Evolutionary conservation across 2,329 filamentous ascomycete genomes (phyloP).

Genomic region (Neodidymelliopsis sp.): DNA sequence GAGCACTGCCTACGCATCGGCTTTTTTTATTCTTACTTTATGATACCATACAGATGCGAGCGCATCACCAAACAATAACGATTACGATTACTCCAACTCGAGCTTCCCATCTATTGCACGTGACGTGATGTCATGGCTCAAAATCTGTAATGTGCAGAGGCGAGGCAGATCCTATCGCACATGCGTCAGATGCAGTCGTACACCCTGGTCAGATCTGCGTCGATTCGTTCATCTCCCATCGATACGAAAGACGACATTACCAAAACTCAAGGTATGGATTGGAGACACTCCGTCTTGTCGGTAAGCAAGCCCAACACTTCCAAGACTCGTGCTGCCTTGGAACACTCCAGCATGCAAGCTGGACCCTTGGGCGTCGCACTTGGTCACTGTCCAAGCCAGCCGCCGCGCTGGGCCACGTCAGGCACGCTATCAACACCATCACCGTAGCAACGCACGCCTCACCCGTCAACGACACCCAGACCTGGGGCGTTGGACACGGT

Average conservation of each 20-base stretch:
- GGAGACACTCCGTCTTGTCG: constrained; percentile 5
- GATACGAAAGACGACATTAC: no score
- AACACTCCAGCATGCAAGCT: constrained; percentile 5
- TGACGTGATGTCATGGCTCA: constrained; percentile 13
- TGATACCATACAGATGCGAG: constrained; percentile 43
- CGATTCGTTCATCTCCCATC: neutral
- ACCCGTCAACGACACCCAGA: constrained; percentile 19
- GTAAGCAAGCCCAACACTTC: neutral
- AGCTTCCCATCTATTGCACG: no score
- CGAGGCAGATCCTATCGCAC: constrained; percentile 3
- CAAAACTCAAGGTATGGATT: neutral
- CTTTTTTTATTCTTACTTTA: constrained; percentile 24
- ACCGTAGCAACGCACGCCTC: constrained; percentile 41
- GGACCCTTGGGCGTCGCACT: neutral
- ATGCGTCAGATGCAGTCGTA: neutral
- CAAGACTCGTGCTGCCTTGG: constrained; percentile 11
- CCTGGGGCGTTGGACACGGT: constrained; percentile 23
- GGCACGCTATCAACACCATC: constrained; percentile 36
- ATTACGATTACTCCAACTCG: neutral
- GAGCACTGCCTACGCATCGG: constrained; percentile 13
- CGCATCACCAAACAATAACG: constrained; percentile 23
- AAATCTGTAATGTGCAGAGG: neutral
- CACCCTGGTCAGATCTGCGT: no score
- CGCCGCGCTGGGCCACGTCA: constrained; percentile 36
- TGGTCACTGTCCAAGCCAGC: constrained; percentile 16